Evolutionary conservation across 2,329 filamentous ascomycete species (phyloP).

Genomic region (Trichoderma harzianum): DNA sequence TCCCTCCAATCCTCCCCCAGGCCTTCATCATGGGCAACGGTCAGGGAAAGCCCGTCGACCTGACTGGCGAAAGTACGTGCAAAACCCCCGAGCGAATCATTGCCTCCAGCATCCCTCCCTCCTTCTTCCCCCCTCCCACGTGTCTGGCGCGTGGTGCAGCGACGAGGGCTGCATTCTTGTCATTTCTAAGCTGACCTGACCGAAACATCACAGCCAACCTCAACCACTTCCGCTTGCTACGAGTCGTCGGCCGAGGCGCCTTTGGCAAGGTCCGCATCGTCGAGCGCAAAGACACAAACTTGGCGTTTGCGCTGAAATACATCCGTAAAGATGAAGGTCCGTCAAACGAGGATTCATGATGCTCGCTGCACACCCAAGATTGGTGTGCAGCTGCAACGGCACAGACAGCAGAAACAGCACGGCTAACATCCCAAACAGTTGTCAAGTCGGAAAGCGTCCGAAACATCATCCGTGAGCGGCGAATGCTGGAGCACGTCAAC

Average conservation of each 20-base stretch:
- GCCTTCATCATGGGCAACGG: slow-evolving; percentile 84
- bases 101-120: slow-evolving; percentile 10
- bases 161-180: background rate
- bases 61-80: slow-evolving; percentile 80
- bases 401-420: background rate
- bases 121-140: slow-evolving; percentile 15
- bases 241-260: slow-evolving; percentile 94
- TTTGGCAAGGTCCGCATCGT: slow-evolving; percentile 99
- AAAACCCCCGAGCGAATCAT: slow-evolving; percentile 3
- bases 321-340: slow-evolving; percentile 97
- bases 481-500: slow-evolving; percentile 97
- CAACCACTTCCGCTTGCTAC: slow-evolving; percentile 91
- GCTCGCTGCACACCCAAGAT: background rate
- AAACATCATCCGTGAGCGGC: slow-evolving; percentile 94
- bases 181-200: background rate
- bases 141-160: slow-evolving; percentile 3
- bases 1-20: slow-evolving; percentile 27
- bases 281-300: slow-evolving; percentile 89
- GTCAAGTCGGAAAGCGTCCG: slow-evolving; percentile 96
- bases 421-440: slow-evolving; percentile 53
- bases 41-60: slow-evolving; percentile 88
- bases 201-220: slow-evolving; percentile 69
- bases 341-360: slow-evolving; percentile 26
- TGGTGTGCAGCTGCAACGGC: background rate
- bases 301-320: slow-evolving; percentile 96